Conservation (phyloP, 2,329 filamentous ascomycete genomes). For the Akanthomyces muscarius region DNA sequence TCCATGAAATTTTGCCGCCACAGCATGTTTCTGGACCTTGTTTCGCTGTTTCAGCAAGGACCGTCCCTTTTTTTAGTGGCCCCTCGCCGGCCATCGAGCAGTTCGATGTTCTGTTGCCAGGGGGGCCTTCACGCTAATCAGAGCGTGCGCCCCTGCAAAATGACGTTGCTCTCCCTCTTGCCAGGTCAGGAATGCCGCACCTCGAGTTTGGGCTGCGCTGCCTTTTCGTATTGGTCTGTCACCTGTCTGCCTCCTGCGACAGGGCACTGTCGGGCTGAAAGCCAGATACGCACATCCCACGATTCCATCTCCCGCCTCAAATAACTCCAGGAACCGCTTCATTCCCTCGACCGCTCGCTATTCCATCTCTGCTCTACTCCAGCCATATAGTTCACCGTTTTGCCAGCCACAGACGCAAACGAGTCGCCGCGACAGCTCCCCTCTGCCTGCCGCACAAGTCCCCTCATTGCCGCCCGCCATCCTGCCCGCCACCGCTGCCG, state of each 20-base stretch:
- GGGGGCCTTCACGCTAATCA: not conserved
- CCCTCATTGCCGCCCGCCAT: not conserved
- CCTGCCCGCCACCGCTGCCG: not conserved
- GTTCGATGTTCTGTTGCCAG: not conserved
- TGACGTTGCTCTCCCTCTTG: constrained; percentile 6
- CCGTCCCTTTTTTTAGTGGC: not conserved
- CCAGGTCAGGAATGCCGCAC: not conserved
- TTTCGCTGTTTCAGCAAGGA: constrained; percentile 6
- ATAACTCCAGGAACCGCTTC: not conserved
- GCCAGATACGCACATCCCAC: not conserved
- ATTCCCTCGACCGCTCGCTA: not conserved
- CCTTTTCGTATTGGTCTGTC: not conserved
- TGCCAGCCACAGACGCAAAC: not conserved
- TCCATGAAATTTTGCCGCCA: not conserved
- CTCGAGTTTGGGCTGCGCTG: constrained; percentile 9
- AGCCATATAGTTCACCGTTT: not conserved
- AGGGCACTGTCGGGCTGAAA: not conserved
- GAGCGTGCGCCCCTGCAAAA: not conserved
- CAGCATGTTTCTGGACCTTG: not conserved
- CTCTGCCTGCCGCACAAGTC: not conserved
- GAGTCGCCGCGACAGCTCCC: not conserved
- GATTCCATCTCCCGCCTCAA: not conserved
- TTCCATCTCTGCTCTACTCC: not conserved
- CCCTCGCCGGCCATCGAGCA: not conserved
- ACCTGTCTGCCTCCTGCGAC: not conserved